Evolutionary conservation across 768 basidiomycete species (phyloP), one percentile per base, ranked within the genome.

Genomic region (Termitomyces sp.): DNA sequence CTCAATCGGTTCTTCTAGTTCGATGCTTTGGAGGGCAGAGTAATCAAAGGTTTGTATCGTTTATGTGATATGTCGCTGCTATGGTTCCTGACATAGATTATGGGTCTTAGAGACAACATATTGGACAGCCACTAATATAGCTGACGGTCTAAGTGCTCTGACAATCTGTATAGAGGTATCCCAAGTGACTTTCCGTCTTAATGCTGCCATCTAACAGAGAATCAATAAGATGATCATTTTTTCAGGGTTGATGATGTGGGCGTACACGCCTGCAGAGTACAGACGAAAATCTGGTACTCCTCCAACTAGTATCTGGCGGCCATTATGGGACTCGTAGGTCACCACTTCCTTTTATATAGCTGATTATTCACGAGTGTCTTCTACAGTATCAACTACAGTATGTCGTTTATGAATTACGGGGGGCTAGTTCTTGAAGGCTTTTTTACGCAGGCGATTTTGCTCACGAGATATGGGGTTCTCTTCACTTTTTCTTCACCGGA

Each of bases 51-150:
- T 84, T 61, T 6, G 50, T 34, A 9, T 51, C 44, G 12, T 61
- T 22, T 28, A 15, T 29, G 5, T 51, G 24, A 29, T 42, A 58
- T 33, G 44, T 36, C 24, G 56, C 24, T 33, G 29, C n/a, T 33
- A 9, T 54, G 31, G 39, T 31, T 51, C 48, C 56, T 62, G 7
- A 46, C 20, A 31, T 9, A 28, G 29, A 16, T 15, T 37, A 41
- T 50, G 49, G 22, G 7, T 16, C 63, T 13, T 65, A 83, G 91
- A 74, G n/a, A 92, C 91, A 0, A 46, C 80, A 55, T 93, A 85
- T 66, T 94, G 94, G 93, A 90, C 92, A 2, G 72, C 77, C 36
- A 86, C 87, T 4, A 96, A 96, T 66, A 84, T 96, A 51, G 82
- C 92, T 0, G 81, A 96, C 58, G 94, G 94, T 1, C 72, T 95